Conservation (phyloP, 208 protist genomes). For the Endotrypanum monterogeii region DNA sequence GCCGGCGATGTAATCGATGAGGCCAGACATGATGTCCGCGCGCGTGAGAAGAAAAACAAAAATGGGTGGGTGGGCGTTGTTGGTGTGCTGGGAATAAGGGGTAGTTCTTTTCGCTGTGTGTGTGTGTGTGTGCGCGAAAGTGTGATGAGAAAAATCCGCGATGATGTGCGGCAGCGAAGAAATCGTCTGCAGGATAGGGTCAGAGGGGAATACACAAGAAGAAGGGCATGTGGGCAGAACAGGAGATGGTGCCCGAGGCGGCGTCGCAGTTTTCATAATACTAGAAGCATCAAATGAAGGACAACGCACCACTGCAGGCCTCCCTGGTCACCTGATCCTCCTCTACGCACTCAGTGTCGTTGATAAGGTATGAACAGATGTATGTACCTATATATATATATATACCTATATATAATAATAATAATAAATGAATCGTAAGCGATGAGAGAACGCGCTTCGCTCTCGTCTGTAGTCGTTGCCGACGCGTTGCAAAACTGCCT, state of each 20-base stretch:
- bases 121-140: background rate
- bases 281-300: background rate
- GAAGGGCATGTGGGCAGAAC: background rate
- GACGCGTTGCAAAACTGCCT: background rate
- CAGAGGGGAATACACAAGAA: background rate
- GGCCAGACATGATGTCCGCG: conserved; percentile 18
- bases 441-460: background rate
- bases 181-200: background rate
- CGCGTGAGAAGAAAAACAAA: background rate
- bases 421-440: too few species aligned
- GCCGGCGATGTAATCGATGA: conserved; percentile 25
- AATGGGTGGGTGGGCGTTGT: background rate
- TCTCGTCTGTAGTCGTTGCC: background rate
- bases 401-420: too few species aligned
- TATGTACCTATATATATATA: too few species aligned
- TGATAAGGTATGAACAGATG: background rate
- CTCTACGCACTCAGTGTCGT: background rate
- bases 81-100: too few species aligned
- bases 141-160: background rate
- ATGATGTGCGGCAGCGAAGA: background rate
- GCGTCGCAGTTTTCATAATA: background rate
- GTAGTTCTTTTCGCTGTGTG: too few species aligned
- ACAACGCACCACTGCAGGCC: background rate
- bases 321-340: background rate
- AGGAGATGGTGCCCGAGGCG: background rate